Conservation (phyloP, 371 early-diverging fungal species). For the Dipsacomyces acuminosporus region DNA sequence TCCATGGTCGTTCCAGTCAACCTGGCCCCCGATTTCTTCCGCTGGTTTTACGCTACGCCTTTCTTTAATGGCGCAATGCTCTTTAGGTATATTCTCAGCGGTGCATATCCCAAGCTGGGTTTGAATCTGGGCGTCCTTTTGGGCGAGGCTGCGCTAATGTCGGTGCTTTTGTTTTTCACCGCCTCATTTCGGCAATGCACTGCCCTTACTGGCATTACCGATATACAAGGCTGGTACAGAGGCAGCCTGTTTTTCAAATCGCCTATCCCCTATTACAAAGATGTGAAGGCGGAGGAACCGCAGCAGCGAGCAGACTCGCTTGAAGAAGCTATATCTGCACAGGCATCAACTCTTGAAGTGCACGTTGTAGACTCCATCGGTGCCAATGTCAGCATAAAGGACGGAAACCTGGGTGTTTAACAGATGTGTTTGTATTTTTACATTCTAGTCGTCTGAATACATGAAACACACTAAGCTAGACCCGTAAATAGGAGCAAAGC, state of each 20-base stretch:
- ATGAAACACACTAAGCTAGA: no score
- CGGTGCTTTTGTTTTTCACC: background rate
- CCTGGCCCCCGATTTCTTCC: background rate
- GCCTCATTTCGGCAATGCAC: background rate
- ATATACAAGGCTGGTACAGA: conserved; percentile 1
- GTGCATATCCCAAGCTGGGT: background rate
- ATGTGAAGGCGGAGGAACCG: background rate
- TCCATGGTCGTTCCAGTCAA: background rate
- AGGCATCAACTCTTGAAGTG: background rate
- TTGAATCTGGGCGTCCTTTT: conserved; percentile 2
- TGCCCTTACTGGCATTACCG: background rate
- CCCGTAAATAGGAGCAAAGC: no score
- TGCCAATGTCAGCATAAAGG: conserved; percentile 7
- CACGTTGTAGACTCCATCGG: conserved; percentile 4
- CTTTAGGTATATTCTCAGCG: conserved; percentile 3
- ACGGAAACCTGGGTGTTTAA: conserved; percentile 17
- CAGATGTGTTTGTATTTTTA: no score
- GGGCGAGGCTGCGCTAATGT: conserved; percentile 4
- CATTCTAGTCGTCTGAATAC: no score
- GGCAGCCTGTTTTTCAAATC: conserved; percentile 1
- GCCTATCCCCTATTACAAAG: conserved; percentile 2
- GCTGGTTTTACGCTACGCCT: conserved; percentile 3
- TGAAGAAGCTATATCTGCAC: background rate
- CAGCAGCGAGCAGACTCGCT: background rate
- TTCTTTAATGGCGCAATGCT: conserved; percentile 3